Percentiles rank a stretch among this genome's conserved stretches.
phyloP scores from a whole-genome alignment of 2,329 filamentous ascomycete species.

The Cladosporium austrohemisphaericum region DNA sequence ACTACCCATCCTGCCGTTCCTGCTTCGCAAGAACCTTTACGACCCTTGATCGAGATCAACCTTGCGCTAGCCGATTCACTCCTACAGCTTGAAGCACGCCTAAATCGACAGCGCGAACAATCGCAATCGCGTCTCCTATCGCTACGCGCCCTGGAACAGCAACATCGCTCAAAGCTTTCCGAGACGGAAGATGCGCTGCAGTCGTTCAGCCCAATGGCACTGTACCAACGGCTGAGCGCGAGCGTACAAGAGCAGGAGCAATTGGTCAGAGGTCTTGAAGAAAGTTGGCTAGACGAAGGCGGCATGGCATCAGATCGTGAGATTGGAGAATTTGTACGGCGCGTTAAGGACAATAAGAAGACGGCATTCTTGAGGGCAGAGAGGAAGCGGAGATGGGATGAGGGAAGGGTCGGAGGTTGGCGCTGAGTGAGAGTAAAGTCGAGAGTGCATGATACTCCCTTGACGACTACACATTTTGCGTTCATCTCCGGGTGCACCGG shows the following conservation, averaged over 20 bases:
- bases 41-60: slow-evolving; percentile 65
- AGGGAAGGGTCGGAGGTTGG: slow-evolving; percentile 93
- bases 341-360: slow-evolving; percentile 76
- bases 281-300: slow-evolving; percentile 77
- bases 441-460: background rate
- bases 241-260: slow-evolving; percentile 78
- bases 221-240: slow-evolving; percentile 77
- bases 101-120: slow-evolving; percentile 60
- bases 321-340: slow-evolving; percentile 75
- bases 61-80: slow-evolving; percentile 64
- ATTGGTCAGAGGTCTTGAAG: slow-evolving; percentile 78
- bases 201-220: slow-evolving; percentile 78
- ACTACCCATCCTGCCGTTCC: slow-evolving; percentile 70
- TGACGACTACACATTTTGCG: background rate
- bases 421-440: slow-evolving; percentile 49
- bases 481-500: no score
- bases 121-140: slow-evolving; percentile 79
- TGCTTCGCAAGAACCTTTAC: slow-evolving; percentile 62
- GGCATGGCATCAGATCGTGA: slow-evolving; percentile 71
- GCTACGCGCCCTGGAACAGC: slow-evolving; percentile 82
- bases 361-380: slow-evolving; percentile 77
- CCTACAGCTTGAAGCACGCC: slow-evolving; percentile 56
- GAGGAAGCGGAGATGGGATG: slow-evolving; percentile 90
- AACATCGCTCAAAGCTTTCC: slow-evolving; percentile 82
- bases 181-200: slow-evolving; percentile 83